phyloP scores from a whole-genome alignment of 2,329 filamentous ascomycete genomes.

The Ceratocystiopsis brevicomis region DNA sequence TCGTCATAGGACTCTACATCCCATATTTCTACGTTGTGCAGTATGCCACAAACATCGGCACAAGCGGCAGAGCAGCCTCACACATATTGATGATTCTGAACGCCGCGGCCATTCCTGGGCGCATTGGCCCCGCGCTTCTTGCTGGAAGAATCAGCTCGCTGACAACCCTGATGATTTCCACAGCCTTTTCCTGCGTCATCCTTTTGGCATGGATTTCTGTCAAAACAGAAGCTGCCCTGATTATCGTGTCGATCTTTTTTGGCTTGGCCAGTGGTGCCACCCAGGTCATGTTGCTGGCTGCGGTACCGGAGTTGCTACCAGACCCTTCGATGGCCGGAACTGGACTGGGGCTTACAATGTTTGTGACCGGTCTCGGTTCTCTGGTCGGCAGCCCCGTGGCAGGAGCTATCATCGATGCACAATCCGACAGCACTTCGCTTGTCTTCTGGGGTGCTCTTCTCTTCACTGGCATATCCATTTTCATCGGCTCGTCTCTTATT shows the following conservation, averaged over 20 bases:
- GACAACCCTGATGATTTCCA: slow-evolving; percentile 2
- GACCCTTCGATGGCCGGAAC: slow-evolving; percentile 21
- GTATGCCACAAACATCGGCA: slow-evolving; percentile 1
- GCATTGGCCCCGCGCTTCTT: slow-evolving; percentile 4
- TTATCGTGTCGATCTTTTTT: slow-evolving; percentile 16
- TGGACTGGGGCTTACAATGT: slow-evolving; percentile 23
- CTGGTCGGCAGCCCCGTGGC: slow-evolving; percentile 30
- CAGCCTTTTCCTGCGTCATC: slow-evolving; percentile 2
- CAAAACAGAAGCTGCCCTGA: slow-evolving; percentile 11
- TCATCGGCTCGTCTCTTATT: no score
- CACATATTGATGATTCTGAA: slow-evolving; percentile 7
- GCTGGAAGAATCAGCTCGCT: slow-evolving; percentile 5
- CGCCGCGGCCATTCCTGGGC: slow-evolving; percentile 5
- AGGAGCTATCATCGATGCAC: slow-evolving; percentile 22
- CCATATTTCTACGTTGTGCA: slow-evolving; percentile 6
- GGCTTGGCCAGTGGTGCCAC: slow-evolving; percentile 16
- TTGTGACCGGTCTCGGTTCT: slow-evolving; percentile 25
- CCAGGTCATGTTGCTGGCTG: slow-evolving; percentile 21
- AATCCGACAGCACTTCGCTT: background rate
- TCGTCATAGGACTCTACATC: slow-evolving; percentile 4
- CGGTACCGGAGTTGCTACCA: slow-evolving; percentile 17
- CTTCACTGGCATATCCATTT: background rate
- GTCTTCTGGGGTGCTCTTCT: slow-evolving; percentile 3
- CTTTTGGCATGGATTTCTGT: slow-evolving; percentile 12
- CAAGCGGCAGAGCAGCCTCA: slow-evolving; percentile 1